Percentiles rank a stretch among this genome's conserved stretches.
These are phyloP conservation scores for Blastobotrys arbuscula DNA, from an alignment of 1,139 yeast species.

Conservation along the genomic window DNA sequence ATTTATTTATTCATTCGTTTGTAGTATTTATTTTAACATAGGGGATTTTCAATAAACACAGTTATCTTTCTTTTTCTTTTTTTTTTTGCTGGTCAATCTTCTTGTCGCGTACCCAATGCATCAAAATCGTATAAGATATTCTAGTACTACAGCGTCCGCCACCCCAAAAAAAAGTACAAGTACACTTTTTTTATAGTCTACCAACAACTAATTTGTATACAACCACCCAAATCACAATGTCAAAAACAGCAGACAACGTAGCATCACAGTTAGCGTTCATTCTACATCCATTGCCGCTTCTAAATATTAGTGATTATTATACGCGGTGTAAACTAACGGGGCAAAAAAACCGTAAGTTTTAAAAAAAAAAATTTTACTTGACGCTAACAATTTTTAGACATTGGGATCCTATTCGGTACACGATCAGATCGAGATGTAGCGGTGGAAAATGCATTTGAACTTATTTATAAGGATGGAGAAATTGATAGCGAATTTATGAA, in stretches of 20 bases:
- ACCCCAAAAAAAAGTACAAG: too few species aligned
- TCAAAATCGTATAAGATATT: too few species aligned
- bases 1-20: background rate
- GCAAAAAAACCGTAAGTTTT: constrained; percentile 22
- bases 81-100: too few species aligned
- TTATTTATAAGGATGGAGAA: constrained; percentile 18
- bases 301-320: constrained; percentile 35
- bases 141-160: too few species aligned
- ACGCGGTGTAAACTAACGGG: constrained; percentile 27
- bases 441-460: constrained; percentile 33
- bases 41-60: too few species aligned
- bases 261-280: constrained; percentile 18
- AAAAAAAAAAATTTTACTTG: too few species aligned
- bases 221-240: background rate
- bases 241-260: background rate
- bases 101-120: too few species aligned
- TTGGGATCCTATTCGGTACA: constrained; percentile 34
- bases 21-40: background rate
- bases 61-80: too few species aligned
- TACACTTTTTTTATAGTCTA: too few species aligned
- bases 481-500: constrained; percentile 25
- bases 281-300: constrained; percentile 34
- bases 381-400: constrained; percentile 19
- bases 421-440: constrained; percentile 28
- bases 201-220: too few species aligned